phyloP scores from a whole-genome alignment of 2,329 filamentous ascomycete genomes.

The Colletotrichum sp. region DNA sequence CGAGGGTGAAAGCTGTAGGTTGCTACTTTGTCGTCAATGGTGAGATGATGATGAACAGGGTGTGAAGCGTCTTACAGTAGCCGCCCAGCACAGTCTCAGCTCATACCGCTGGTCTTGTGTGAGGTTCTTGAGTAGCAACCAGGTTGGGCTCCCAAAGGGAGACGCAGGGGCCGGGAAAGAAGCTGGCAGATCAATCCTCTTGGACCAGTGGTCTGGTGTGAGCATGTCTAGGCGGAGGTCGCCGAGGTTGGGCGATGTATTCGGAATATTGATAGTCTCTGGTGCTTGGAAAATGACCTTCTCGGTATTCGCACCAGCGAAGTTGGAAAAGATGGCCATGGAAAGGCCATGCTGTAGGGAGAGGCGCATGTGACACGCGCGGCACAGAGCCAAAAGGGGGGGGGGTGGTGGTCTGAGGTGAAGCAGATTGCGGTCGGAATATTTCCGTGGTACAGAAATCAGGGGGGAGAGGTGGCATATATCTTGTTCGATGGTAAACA shows the following conservation, averaged over 20 bases:
- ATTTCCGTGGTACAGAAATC: background rate
- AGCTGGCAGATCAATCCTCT: conserved; percentile 70
- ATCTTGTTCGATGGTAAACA: background rate
- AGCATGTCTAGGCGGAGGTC: conserved; percentile 70
- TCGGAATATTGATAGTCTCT: conserved; percentile 57
- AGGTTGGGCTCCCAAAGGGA: conserved; percentile 69
- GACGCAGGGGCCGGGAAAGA: conserved; percentile 65
- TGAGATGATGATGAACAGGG: background rate
- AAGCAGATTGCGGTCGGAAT: background rate
- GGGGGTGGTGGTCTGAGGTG: background rate
- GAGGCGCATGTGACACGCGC: background rate
- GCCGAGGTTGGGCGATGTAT: conserved; percentile 59
- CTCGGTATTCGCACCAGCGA: conserved; percentile 75
- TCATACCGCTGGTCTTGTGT: conserved; percentile 82
- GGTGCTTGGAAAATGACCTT: conserved; percentile 90
- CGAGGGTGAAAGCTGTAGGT: conserved; percentile 80
- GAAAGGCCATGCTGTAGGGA: background rate
- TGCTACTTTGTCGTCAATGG: conserved; percentile 60
- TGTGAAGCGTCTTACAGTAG: conserved; percentile 69
- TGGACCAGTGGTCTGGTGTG: conserved; percentile 57
- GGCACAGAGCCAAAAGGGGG: background rate
- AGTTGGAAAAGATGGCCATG: background rate
- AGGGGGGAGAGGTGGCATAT: background rate
- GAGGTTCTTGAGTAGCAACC: conserved; percentile 79
- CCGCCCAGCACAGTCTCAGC: conserved; percentile 90